These are phyloP conservation scores for Cenchrus purpureus DNA, from an alignment of 176 grass and related monocot genomes.

Conservation along the genomic window DNA sequence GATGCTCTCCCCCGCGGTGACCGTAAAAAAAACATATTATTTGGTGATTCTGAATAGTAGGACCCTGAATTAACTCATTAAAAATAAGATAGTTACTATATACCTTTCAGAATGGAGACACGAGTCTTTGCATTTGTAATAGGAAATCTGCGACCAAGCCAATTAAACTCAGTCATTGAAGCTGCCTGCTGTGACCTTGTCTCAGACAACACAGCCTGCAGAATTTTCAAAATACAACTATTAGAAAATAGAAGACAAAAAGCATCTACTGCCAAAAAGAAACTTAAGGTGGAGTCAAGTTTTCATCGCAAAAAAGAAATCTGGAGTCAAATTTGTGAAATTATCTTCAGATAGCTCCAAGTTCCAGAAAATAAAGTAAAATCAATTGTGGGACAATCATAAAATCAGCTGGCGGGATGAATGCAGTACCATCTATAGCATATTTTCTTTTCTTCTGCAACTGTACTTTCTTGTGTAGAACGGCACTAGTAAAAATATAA, in stretches of 20 bases:
- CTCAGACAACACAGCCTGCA: constrained; percentile 92
- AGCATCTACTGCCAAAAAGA: background rate
- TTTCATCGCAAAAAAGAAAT: background rate
- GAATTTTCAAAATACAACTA: constrained; percentile 19
- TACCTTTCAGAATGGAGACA: constrained; percentile 97
- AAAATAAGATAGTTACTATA: constrained; percentile 19
- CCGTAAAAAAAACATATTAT: background rate
- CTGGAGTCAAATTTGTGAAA: constrained; percentile 5
- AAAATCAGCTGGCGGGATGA: constrained; percentile 8
- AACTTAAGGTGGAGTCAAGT: background rate
- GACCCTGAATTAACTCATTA: constrained; percentile 3
- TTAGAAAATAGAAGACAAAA: constrained; percentile 18
- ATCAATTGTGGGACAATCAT: background rate
- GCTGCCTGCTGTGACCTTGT: constrained; percentile 93
- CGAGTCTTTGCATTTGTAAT: constrained; percentile 95
- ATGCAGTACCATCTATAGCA: background rate
- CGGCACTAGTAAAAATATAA: background rate
- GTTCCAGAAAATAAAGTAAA: background rate
- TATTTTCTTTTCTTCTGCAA: background rate
- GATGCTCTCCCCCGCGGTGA: no score
- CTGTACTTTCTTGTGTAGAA: background rate
- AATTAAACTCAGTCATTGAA: constrained; percentile 93
- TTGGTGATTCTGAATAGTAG: background rate
- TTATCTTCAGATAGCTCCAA: background rate
- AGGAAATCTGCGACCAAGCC: constrained; percentile 89